Evolutionary conservation across 352 stramenopile genomes (phyloP).

Genomic region (Globisporangium spinosum): DNA sequence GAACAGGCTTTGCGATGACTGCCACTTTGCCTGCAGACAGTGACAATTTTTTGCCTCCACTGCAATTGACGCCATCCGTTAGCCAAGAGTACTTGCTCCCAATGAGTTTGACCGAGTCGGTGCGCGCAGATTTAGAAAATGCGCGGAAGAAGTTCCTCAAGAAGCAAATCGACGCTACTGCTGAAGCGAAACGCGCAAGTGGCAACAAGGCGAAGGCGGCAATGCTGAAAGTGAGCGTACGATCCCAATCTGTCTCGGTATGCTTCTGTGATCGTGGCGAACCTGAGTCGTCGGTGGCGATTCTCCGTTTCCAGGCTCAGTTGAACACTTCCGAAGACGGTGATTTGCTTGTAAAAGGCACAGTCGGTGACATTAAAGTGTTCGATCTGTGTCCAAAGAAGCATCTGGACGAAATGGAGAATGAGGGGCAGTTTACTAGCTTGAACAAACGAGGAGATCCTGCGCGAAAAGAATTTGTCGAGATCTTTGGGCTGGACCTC

Average conservation of each 20-base stretch:
- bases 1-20: slow-evolving; percentile 15
- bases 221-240: slow-evolving; percentile 41
- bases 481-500: slow-evolving; percentile 56
- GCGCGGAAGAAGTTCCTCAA: slow-evolving; percentile 63
- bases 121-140: slow-evolving; percentile 73
- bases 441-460: slow-evolving; percentile 8
- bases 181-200: slow-evolving; percentile 6
- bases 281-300: slow-evolving; percentile 54
- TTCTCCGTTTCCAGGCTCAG: slow-evolving; percentile 50
- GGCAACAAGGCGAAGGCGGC: slow-evolving; percentile 11
- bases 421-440: slow-evolving; percentile 2
- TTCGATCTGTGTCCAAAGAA: slow-evolving; percentile 60
- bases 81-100: slow-evolving; percentile 69
- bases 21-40: slow-evolving; percentile 18
- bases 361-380: slow-evolving; percentile 61
- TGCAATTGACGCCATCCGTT: slow-evolving; percentile 59
- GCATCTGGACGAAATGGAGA: slow-evolving; percentile 10
- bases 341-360: slow-evolving; percentile 39
- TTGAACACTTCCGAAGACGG: slow-evolving; percentile 27
- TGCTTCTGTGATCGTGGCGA: slow-evolving; percentile 75
- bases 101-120: slow-evolving; percentile 74
- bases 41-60: slow-evolving; percentile 38
- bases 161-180: slow-evolving; percentile 17
- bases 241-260: slow-evolving; percentile 72
- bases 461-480: slow-evolving; percentile 27